Conservation (phyloP, 2,329 filamentous ascomycete species). For the Ophiostoma triangulosporum region DNA sequence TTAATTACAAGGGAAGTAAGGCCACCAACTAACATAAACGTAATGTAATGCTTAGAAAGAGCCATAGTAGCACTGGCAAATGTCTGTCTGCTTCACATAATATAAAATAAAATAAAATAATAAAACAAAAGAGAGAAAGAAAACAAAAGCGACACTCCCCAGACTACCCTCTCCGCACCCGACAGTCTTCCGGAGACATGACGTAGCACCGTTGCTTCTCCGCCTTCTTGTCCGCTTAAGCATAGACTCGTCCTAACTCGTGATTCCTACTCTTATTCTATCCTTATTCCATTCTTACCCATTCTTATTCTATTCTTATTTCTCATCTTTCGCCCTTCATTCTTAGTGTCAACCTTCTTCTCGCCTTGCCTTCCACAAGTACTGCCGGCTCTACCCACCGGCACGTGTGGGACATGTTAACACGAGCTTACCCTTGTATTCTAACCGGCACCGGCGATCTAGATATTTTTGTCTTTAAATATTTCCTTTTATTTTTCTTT, state of each 20-base stretch:
- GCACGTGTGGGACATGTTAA: not conserved
- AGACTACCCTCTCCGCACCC: not conserved
- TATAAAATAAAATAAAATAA: too few relatives aligned
- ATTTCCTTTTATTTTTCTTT: not conserved
- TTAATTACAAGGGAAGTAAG: too few relatives aligned
- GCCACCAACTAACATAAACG: too few relatives aligned
- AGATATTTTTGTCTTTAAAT: not conserved
- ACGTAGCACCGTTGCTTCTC: not conserved
- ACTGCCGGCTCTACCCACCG: too few relatives aligned
- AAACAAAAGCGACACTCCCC: too few relatives aligned
- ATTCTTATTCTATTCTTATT: not conserved
- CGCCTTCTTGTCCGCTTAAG: not conserved
- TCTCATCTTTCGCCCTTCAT: not conserved
- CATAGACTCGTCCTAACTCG: too few relatives aligned
- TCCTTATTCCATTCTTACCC: not conserved
- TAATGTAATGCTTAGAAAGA: too few relatives aligned
- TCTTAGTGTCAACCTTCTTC: not conserved
- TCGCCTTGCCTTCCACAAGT: not conserved
- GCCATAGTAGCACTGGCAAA: too few relatives aligned
- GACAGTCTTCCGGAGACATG: not conserved
- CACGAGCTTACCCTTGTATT: not conserved
- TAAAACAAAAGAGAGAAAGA: too few relatives aligned
- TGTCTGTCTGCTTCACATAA: too few relatives aligned
- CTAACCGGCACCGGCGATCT: too few relatives aligned
- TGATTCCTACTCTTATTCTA: not conserved